Evolutionary conservation across 495 filamentous ascomycete genomes (phyloP), one percentile per base, ranked within the genome.

Genomic region (Penicillium atrosanguineum): DNA sequence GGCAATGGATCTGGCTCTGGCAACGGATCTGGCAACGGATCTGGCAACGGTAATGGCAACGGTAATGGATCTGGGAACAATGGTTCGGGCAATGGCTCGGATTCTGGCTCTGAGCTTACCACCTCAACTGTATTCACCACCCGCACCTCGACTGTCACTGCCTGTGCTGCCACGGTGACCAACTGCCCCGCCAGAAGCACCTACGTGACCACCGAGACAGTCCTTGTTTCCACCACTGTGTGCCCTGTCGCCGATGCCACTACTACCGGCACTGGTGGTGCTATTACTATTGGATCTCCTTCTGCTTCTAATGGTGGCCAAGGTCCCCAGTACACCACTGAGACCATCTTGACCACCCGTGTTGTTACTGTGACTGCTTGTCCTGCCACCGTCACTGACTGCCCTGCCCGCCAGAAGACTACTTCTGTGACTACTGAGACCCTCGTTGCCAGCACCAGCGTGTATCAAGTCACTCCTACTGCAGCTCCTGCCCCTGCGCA

Each of bases 61-160:
- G n/a, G n/a, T n/a, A n/a, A 2, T 23, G 28, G 28, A 1, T 8
- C 7, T 31, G 28, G 23, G 2, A 23, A 12, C 28, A 31, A 31
- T 31, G 28, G 28, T 1, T 31, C 28, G 3, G 28, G 28, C 28
- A 31, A 31, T 7, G 28, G 28, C 7, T 31, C 28, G 1, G 28
- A 12, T 8, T 31, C 28, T 31, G 28, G 28, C 7, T 31, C 28
- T 31, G 28, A 31, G 28, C 15, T 39, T 18, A 71, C 65, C 2
- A 74, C 70, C 19, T 73, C 70, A 4, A 72, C 70, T 12, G 48
- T 74, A 43, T 69, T 68, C 51, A 61, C 61, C 29, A 74, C 71
- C 7, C 55, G 59, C 14, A 58, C 57, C 37, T 40, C 50, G 57
- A 74, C 71, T 12, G 64, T 71, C 53, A 73, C 70, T 20, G 58